These are phyloP conservation scores for Hypsizygus ulmarius DNA, from an alignment of 1,284 basidiomycete species.

Conservation along the genomic window DNA sequence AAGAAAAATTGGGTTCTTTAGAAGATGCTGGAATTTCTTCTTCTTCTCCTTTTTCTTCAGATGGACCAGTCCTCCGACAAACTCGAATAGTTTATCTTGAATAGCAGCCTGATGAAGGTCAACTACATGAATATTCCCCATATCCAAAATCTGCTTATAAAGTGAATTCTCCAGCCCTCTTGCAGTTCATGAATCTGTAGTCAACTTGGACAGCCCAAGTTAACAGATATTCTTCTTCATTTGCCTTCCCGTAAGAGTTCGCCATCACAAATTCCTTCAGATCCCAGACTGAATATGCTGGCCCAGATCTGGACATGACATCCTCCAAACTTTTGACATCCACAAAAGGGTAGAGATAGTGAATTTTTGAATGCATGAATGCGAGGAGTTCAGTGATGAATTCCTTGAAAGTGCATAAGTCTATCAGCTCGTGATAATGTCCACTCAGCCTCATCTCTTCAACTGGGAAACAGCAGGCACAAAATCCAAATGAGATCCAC, in stretches of 20 bases:
- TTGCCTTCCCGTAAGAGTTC: neutral
- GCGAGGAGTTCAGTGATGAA: conserved; percentile 26
- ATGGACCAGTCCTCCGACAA: conserved; percentile 19
- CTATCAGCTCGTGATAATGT: conserved; percentile 26
- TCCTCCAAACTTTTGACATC: conserved; percentile 24
- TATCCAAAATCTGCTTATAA: conserved; percentile 31
- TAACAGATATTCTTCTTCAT: conserved; percentile 6
- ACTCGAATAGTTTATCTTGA: conserved; percentile 31
- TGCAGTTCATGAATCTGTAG: conserved; percentile 40
- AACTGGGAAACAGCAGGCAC: conserved; percentile 19
- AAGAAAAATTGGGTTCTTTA: conserved; percentile 27
- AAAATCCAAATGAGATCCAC: conserved; percentile 33
- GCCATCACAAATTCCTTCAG: conserved; percentile 33
- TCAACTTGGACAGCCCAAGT: conserved; percentile 25
- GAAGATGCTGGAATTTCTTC: conserved; percentile 23
- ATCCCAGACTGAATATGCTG: conserved; percentile 36
- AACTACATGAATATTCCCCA: conserved; percentile 24
- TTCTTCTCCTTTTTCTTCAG: conserved; percentile 14
- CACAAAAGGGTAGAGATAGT: neutral
- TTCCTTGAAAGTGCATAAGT: conserved; percentile 31
- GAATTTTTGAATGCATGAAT: conserved; percentile 24
- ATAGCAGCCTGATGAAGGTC: conserved; percentile 36
- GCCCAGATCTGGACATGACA: conserved; percentile 21
- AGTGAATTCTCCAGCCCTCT: conserved; percentile 26
- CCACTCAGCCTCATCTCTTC: conserved; percentile 19